A percentile compares a stretch with the other conserved stretches of the same genome.
phyloP scores from a whole-genome alignment of 139 green algal species.

The Chlorella vulgaris region DNA sequence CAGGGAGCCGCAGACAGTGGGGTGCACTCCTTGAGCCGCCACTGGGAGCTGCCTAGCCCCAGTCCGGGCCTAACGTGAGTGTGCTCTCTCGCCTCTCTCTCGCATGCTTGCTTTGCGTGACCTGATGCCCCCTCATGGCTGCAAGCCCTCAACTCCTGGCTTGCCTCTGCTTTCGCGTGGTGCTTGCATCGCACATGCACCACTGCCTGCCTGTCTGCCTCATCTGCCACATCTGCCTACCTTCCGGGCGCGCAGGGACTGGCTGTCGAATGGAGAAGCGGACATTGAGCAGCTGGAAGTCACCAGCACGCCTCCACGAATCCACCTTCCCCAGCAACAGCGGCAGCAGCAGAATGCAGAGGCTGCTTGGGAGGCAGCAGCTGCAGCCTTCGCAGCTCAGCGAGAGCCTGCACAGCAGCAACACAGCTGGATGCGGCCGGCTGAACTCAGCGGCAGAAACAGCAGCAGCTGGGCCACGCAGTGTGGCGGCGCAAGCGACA shows the following conservation, averaged over 20 bases:
- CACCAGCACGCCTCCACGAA: constrained; percentile 9
- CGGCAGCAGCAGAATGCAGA: background rate
- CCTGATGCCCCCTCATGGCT: background rate
- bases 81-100: background rate
- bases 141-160: no score
- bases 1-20: background rate
- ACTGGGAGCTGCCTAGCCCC: constrained; percentile 24
- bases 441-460: background rate
- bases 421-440: no score
- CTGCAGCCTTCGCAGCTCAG: background rate
- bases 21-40: constrained; percentile 12
- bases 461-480: background rate
- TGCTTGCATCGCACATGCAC: no score
- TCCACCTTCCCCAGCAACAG: no score
- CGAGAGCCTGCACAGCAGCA: background rate
- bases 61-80: constrained; percentile 10
- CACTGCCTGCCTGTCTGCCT: no score
- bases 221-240: background rate
- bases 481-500: background rate
- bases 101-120: background rate
- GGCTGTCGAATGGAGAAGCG: constrained; percentile 19
- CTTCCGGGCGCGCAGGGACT: background rate
- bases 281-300: constrained; percentile 32
- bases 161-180: no score
- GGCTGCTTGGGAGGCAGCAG: background rate